These are phyloP conservation scores for Ophiostoma novo-ulmi DNA, from an alignment of 2,329 filamentous ascomycete species.

Conservation along the genomic window DNA sequence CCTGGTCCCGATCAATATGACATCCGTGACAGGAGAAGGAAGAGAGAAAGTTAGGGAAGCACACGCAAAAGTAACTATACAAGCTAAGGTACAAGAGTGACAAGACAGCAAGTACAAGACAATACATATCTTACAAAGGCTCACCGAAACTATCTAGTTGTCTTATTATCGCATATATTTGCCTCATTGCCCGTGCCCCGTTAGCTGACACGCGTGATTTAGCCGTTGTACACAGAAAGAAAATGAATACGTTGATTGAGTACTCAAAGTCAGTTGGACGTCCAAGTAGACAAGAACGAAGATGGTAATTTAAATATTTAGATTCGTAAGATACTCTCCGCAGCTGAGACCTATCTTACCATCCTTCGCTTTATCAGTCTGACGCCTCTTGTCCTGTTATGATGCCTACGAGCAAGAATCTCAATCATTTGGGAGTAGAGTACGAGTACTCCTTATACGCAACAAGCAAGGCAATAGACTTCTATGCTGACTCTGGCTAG, in stretches of 20 bases:
- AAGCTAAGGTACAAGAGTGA: not conserved
- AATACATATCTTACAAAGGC: not conserved
- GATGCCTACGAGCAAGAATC: not conserved
- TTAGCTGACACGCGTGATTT: not conserved
- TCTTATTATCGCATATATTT: not conserved
- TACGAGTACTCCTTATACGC: too few relatives aligned
- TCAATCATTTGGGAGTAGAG: not conserved
- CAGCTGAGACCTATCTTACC: not conserved
- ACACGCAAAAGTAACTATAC: not conserved
- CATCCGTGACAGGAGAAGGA: not conserved
- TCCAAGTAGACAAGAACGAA: too few relatives aligned
- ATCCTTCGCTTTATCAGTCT: not conserved
- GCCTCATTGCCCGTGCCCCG: not conserved
- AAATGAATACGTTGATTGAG: too few relatives aligned
- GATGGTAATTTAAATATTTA: not conserved
- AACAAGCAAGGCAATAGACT: too few relatives aligned
- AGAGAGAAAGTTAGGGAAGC: not conserved
- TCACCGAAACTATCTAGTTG: not conserved
- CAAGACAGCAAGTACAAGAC: too few relatives aligned
- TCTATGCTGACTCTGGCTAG: not conserved
- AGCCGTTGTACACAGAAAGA: not conserved
- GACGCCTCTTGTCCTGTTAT: not conserved
- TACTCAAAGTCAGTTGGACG: too few relatives aligned
- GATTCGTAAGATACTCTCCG: not conserved
- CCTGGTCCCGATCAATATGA: slow-evolving; percentile 1